Evolutionary conservation across 352 stramenopile genomes (phyloP), one percentile per base, ranked within the genome.

Genomic region (Phytophthora foliorum): DNA sequence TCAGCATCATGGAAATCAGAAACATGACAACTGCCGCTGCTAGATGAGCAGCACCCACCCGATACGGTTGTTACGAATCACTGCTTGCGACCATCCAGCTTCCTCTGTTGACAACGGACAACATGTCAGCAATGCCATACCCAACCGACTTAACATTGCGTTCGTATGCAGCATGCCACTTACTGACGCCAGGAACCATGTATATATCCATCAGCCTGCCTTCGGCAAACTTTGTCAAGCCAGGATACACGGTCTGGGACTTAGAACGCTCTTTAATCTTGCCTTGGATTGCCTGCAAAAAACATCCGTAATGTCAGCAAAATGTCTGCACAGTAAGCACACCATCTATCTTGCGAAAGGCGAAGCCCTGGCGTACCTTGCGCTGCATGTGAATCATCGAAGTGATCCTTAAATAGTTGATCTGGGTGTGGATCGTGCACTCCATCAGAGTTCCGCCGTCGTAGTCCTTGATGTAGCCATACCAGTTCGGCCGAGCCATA

Each of bases 391-490:
- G 74, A 48, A 99, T 78, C 92, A 99, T 99, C 45, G 94, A 92
- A 3, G 93, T 95, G 67, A 99, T 95, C 24, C 90, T 77, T 67
- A 98, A 94, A 90, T 99, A 99, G 73, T 99, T 92, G 74, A 99
- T 98, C 61, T 97, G 90, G 29, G 97, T 94, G 80, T 99, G 97
- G 25, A 99, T 97, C 67, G 97, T 98, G 82, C 98, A 99, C 75
- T 99, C 97, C 97, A 99, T 99, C 54, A 99, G 84, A 11, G 97
- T 99, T 22, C 97, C 98, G 45, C 98, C 98, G 75, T 99, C 98
- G 75, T 99, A 99, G 79, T 99, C 98, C 80, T 99, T 99, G 74
- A 99, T 99, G 74, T 99, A 99, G 16, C 97, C 96, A 42, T 97
- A 97, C 90, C 98, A 99, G 44, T 97, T 94, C 27, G 75, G 65